Base-by-base conservation (phyloP, 148 eudicot species). In the Cornus controversa region DNA sequence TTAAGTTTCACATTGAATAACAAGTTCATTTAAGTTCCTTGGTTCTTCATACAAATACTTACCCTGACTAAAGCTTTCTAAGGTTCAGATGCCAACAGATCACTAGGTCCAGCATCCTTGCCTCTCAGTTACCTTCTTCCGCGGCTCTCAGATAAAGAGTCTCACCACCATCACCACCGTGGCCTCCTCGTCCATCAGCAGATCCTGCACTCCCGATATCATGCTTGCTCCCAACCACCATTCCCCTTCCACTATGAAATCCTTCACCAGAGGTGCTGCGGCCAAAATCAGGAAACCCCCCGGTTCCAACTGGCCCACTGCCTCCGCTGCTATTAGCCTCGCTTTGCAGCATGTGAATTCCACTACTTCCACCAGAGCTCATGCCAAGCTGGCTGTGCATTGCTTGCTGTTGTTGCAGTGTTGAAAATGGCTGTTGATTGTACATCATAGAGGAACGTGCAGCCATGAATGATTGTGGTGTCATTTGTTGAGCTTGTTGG, bases 361-460 rank as follows among this genome's bases (percentile, higher is more conserved):
- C 94, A 18, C 87, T 83, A 79, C 78, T 82, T 63, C 87, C 89
- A 24, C 89, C 90, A 0, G 94, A 88, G 76, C 88, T 86, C 95
- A 94, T 87, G 9, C 95, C 92, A 15, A 92, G 83, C 62, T 89
- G 95, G 75, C 85, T 79, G 65, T 90, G 96, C 86, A 92, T 26
- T 16, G 87, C 82, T 77, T 88, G 89, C 82, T 94, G 92, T 54
- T 88, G 92, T 57, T 94, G 98, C n/a, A 92, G 87, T 1, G 94
- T 87, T 0, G 95, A 87, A 67, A 87, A 90, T 18, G 89, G 91
- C 76, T 95, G 98, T 78, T 93, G 92, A 74, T 84, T 85, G 82
- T 95, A 95, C n/a, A 93, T 86, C 93, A 91, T 90, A 1, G 96
- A 90, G 16, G 94, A 90, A 25, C 99, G 93, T 8, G 97, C 94